Conservation (phyloP, 768 basidiomycete genomes). For the Termitomyces sp. region DNA sequence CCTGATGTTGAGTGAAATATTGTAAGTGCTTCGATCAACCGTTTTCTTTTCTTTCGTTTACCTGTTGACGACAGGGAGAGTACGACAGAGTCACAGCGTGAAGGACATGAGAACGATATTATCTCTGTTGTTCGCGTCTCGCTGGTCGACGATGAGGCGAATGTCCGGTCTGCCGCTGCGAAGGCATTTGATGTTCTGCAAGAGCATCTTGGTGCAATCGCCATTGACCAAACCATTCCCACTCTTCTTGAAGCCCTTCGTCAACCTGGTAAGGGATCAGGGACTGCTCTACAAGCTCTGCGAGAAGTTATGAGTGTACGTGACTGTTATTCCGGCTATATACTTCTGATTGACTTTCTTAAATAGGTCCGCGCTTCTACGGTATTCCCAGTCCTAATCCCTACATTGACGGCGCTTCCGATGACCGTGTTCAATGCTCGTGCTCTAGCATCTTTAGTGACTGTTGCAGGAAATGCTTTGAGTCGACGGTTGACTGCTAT, state of each 20-base stretch:
- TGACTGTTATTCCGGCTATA: constrained; percentile 3
- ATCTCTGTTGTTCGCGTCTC: constrained; percentile 79
- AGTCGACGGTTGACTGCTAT: constrained; percentile 80
- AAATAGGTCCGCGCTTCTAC: constrained; percentile 83
- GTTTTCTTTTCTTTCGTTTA: not conserved
- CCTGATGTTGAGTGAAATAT: constrained; percentile 79
- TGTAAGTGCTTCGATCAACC: constrained; percentile 43
- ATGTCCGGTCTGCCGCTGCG: constrained; percentile 87
- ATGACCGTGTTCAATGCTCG: constrained; percentile 95
- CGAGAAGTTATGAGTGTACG: constrained; percentile 91
- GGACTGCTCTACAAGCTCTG: constrained; percentile 89
- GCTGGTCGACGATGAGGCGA: constrained; percentile 82
- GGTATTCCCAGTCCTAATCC: constrained; percentile 96
- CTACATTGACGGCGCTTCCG: constrained; percentile 83
- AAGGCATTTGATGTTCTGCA: constrained; percentile 88
- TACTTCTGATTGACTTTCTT: constrained; percentile 2
- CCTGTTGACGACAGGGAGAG: constrained; percentile 52
- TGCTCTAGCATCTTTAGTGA: constrained; percentile 85
- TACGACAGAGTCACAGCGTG: constrained; percentile 76
- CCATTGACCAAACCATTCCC: constrained; percentile 95
- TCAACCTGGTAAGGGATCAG: constrained; percentile 90
- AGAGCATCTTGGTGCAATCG: constrained; percentile 83
- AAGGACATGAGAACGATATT: constrained; percentile 86
- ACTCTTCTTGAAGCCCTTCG: constrained; percentile 90
- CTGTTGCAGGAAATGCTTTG: constrained; percentile 88